Conservation (phyloP, 306 rosid genomes). For the Inga leiocalycina region DNA sequence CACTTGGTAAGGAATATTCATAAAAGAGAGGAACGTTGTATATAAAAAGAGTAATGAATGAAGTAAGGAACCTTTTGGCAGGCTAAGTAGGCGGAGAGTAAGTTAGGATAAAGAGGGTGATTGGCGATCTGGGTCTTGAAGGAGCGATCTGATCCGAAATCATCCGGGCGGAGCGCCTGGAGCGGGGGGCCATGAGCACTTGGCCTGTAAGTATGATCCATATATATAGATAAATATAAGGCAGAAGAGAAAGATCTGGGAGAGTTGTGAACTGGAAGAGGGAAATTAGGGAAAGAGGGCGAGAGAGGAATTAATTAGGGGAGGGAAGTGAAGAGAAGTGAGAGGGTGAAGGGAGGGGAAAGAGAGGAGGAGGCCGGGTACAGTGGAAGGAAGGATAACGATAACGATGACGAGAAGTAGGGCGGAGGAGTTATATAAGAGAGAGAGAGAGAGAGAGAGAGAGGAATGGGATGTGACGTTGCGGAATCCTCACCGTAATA, state of each 20-base stretch:
- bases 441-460: not conserved
- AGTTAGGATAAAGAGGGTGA: constrained; percentile 76
- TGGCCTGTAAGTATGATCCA: not conserved
- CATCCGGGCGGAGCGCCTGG: constrained; percentile 16
- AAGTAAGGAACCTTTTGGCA: constrained; percentile 64
- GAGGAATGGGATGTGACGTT: not conserved
- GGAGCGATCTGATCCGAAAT: constrained; percentile 37
- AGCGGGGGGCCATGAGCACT: not conserved
- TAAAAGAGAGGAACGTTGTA: not conserved
- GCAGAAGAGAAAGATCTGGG: no score
- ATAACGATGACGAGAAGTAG: not conserved
- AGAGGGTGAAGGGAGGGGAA: not conserved
- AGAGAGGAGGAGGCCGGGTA: not conserved
- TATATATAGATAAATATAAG: no score
- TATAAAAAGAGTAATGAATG: no score
- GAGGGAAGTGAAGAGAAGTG: not conserved
- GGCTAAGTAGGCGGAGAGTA: constrained; percentile 68
- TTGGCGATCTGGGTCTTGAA: constrained; percentile 72
- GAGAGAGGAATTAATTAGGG: no score
- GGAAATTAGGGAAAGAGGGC: not conserved
- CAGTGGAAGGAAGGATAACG: not conserved
- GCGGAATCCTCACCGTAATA: no score
- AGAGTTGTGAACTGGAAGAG: no score
- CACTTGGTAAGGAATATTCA: not conserved
- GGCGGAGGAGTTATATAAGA: not conserved